Evolutionary conservation across 768 basidiomycete species (phyloP).

Genomic region (Boletus reticulatus): DNA sequence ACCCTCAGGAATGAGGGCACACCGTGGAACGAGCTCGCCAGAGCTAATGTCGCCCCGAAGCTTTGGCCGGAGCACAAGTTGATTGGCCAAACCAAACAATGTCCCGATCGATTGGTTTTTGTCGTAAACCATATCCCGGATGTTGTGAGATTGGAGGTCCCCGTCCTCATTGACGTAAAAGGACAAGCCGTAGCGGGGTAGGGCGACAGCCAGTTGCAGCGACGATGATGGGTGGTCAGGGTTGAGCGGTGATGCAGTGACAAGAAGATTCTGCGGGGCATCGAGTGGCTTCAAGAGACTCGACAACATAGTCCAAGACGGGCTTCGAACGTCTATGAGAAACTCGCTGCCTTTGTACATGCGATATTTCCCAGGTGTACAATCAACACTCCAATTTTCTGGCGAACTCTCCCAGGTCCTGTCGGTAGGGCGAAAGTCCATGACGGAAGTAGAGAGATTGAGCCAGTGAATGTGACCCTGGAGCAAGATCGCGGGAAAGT

Average conservation of each 20-base stretch:
- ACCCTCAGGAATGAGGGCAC: constrained; percentile 42
- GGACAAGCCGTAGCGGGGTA: constrained; percentile 42
- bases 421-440: constrained; percentile 29
- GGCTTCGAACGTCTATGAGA: constrained; percentile 29
- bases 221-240: not conserved
- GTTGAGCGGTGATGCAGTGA: constrained; percentile 7
- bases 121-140: constrained; percentile 43
- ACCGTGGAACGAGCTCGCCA: constrained; percentile 11
- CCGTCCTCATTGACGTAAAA: constrained; percentile 37
- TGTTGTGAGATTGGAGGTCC: constrained; percentile 39
- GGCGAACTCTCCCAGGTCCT: constrained; percentile 24
- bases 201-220: constrained; percentile 24
- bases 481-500: constrained; percentile 28
- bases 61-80: constrained; percentile 39
- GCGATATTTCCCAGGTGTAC: constrained; percentile 3
- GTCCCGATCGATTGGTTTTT: constrained; percentile 40
- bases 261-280: constrained; percentile 16
- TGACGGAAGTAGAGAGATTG: constrained; percentile 14
- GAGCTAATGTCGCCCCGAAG: not conserved
- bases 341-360: constrained; percentile 3
- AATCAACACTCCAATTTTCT: constrained; percentile 27
- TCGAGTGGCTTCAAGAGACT: constrained; percentile 25
- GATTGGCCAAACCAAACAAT: constrained; percentile 42
- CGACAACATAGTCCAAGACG: constrained; percentile 28
- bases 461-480: constrained; percentile 30